Percentiles rank a stretch among this genome's conserved stretches.
Evolutionary conservation across 371 early-diverging fungal genomes (phyloP).

Genomic region (Mortierella sp.): DNA sequence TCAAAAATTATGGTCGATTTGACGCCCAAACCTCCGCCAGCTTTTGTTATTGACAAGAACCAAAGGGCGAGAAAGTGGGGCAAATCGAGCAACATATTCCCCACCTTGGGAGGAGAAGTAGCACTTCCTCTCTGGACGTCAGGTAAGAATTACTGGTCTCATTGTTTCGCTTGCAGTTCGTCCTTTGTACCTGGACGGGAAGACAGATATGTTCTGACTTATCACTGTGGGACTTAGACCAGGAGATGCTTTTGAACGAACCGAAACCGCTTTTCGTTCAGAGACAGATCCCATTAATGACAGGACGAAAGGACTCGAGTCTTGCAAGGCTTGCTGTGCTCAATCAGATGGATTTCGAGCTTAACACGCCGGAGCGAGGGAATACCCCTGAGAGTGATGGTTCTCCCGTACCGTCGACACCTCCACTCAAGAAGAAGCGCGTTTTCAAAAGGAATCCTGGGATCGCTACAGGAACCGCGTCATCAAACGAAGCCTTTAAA

Average conservation of each 20-base stretch:
- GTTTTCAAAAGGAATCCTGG: constrained; percentile 6
- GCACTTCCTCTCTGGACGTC: constrained; percentile 34
- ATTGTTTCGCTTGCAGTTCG: no score
- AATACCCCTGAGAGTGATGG: constrained; percentile 50
- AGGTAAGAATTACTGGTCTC: constrained; percentile 9
- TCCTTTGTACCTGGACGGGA: no score
- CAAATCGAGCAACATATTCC: constrained; percentile 16
- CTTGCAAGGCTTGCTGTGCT: constrained; percentile 43
- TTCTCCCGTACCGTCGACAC: constrained; percentile 25
- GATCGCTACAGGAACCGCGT: neutral
- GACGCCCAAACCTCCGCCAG: constrained; percentile 11
- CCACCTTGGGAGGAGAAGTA: constrained; percentile 33
- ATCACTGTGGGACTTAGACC: constrained; percentile 17
- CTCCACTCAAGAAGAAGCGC: constrained; percentile 23
- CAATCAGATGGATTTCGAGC: constrained; percentile 30
- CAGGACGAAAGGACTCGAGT: constrained; percentile 20
- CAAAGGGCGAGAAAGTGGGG: constrained; percentile 41
- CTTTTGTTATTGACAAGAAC: constrained; percentile 31
- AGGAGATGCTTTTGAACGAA: constrained; percentile 52
- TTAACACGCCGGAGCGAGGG: constrained; percentile 46
- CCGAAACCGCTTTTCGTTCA: constrained; percentile 30
- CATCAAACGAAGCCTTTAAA: neutral
- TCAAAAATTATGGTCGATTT: constrained; percentile 21
- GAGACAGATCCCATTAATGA: constrained; percentile 10
- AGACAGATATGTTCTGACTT: no score